Evolutionary conservation across 352 stramenopile species (phyloP), one percentile per base, ranked within the genome.

Genomic region (Pythium insidiosum): DNA sequence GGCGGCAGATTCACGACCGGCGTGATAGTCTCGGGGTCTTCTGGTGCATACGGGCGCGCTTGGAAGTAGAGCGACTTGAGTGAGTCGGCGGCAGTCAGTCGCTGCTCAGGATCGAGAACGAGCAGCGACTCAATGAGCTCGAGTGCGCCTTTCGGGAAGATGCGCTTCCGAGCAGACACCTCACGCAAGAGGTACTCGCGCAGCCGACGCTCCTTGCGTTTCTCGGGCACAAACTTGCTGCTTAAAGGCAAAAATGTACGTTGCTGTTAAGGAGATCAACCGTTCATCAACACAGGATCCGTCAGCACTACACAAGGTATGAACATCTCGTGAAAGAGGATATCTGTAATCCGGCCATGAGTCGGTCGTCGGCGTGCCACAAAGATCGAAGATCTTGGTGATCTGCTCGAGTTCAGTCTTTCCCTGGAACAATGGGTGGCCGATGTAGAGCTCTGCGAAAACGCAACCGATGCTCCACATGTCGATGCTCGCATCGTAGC

Each of bases 31-130:
- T 72, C 73, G 0, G 79, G 76, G 44, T 92, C 66, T 28, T 58
- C 57, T 1, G 77, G 76, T 2, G 74, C 64, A 37, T 67, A 78
- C n/a, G 82, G 82, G 1, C 80, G 64, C 10, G 59, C 50, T 29
- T 84, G 73, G 68, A 99, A 99, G 59, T 98, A 99, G 3, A 73
- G 58, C 61, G 98, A 86, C 38, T 94, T 84, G 28, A 99, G 58
- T 18, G 92, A 95, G 35, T 95, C 81, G 1, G 88, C 66, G 0
- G 94, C 93, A 0, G 93, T 98, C 38, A 98, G 73, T 4, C 96
- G 73, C 49, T 94, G 76, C 29, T 95, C 81, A 3, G 95, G 95
- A 63, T 99, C 94, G 50, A 98, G 92, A 37, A 95, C 84, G 6
- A 99, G 70, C 60, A 99, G 82, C 45, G 89, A 82, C 39, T 88